Evolutionary conservation across 179 eudicot species (phyloP), one percentile per base, ranked within the genome.

Genomic region (Beta corolliflora): DNA sequence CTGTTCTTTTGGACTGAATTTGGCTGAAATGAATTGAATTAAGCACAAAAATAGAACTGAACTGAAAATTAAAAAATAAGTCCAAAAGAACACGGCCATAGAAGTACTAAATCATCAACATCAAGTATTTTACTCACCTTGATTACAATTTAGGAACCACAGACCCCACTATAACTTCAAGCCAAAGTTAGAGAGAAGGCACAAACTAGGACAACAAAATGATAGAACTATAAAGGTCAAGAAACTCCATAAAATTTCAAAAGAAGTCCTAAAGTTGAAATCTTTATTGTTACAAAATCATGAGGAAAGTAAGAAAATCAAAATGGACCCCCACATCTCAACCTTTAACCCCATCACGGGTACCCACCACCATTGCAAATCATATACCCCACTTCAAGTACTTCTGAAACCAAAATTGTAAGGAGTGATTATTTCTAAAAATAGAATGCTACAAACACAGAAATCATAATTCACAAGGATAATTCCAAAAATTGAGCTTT

Each of bases 281-380:
- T 56, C 45, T 48, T 73, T 54, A 6, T 41, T 13, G 18, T 21
- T 21, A 45, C 25, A 16, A 48, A 68, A 76, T 81, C 80, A 81
- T 77, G 76, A 76, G 54, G 9, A 81, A 46, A 78, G 76, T 29
- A 76, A 81, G 29, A 67, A 75, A 76, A 76, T 61, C 60, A 29
- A 23, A 10, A 29, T 81, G 77, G 80, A 69, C 76, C 77, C 84
- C 84, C 63, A 76, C 84, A 68, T 76, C 68, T 68, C 50, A 58
- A 18, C 4, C 36, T 63, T 76, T 76, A 76, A 48, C 71, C 65
- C 80, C 70, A 67, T 76, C 76, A 81, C 50, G 79, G 79, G 75
- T 67, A 56, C 63, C 78, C 68, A 56, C 75, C 59, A 60, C 79
- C 44, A 21, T 6, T 21, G 31, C 68, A 29, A 23, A 55, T 19